Evolutionary conservation across 352 stramenopile genomes (phyloP), one percentile per base, ranked within the genome.

Genomic region (Globisporangium irregulare): DNA sequence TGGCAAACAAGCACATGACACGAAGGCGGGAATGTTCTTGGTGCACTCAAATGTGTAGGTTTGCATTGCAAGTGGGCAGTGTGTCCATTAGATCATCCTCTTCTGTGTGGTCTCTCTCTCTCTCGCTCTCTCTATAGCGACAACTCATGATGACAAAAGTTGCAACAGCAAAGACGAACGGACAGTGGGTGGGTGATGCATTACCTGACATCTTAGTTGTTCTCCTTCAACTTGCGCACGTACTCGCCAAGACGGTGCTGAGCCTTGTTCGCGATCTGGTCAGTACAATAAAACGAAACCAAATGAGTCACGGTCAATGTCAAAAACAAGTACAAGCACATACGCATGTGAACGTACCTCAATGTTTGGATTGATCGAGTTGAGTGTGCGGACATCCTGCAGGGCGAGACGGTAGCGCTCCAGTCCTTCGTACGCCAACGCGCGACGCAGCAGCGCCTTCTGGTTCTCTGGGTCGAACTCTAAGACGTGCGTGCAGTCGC

Each of bases 401-500:
- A 97, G 78, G 54, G 90, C 89, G 20, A 96, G 73, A 62, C 82
- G 81, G 83, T 99, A 99, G 54, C 93, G 91, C 78, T 99, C 95
- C 6, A 99, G 86, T 6, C 92, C 95, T 77, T 99, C 95, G 82
- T 98, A 98, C 38, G 95, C 95, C 66, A 98, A 77, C 27, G 92
- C 95, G 71, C 95, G 91, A 68, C 95, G 92, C 72, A 99, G 84
- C 46, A 99, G 76, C 29, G 95, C 93, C 84, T 99, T 99, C 71
- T 98, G 91, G 85, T 98, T 99, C 62, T 97, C 86, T 2, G 90
- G 82, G 24, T 99, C 94, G 60, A 92, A 81, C 78, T 99, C 94
- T 27, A 99, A 78, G 38, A 99, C 95, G 48, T 97, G 90, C 36
- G 92, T 97, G 75, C 94, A 98, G 80, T 99, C 95, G 54, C 87